Conservation (phyloP, 208 protist species). For the Porcisia deanei region DNA sequence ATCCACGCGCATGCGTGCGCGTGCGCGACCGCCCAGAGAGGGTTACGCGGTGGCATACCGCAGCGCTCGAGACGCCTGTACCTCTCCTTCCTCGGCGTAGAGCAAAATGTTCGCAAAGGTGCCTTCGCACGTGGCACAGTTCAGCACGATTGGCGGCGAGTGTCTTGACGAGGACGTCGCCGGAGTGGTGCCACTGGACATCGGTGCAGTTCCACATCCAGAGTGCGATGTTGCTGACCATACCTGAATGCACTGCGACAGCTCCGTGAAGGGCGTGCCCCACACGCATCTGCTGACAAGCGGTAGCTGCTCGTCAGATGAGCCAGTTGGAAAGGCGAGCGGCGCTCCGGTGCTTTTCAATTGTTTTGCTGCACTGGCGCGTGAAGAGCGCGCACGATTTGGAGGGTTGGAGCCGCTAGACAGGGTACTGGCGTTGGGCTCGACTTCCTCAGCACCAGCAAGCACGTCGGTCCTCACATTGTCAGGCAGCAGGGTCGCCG, state of each 20-base stretch:
- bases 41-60: conserved; percentile 13
- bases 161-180: neutral
- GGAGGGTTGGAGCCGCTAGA: neutral
- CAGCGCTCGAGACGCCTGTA: conserved; percentile 11
- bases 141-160: conserved; percentile 32
- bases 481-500: neutral
- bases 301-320: neutral
- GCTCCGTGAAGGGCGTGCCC: conserved; percentile 15
- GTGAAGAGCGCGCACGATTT: neutral
- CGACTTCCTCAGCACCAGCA: neutral
- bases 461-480: neutral
- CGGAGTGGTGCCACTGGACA: neutral
- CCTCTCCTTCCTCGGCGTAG: conserved; percentile 33
- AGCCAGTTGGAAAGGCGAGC: neutral
- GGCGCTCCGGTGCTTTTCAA: neutral
- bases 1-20: neutral
- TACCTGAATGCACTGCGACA: conserved; percentile 20
- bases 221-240: conserved; percentile 11
- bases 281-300: neutral
- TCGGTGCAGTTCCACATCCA: no score
- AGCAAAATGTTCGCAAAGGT: conserved; percentile 47
- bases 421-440: neutral
- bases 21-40: neutral
- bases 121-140: conserved; percentile 72
- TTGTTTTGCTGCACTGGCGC: neutral